Base-by-base conservation (phyloP, 164 flowering plant species). In the Macadamia tetraphylla region DNA sequence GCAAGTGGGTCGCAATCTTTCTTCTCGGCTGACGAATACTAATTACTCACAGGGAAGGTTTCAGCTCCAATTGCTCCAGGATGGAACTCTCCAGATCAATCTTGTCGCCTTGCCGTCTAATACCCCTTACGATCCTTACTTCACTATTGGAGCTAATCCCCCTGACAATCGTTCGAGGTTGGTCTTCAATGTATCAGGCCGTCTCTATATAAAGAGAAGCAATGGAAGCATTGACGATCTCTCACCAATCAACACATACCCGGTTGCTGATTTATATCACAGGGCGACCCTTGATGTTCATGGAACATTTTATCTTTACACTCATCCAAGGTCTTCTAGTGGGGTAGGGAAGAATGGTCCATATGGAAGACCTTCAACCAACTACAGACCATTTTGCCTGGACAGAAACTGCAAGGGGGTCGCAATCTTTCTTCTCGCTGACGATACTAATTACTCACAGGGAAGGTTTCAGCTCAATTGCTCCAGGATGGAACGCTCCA, bases 21-120 rank as follows among this genome's bases (percentile, higher is more conserved):
- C 58, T 17, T 56, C 58, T 56, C 58, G 58, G 29, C 29, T 17
- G 6, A 56, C 29, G 29, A 29, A 56, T 23, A 18, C 23, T 29
- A 56, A 56, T 15, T 51, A 51, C 55, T 6, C 55, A 14, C 9
- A 10, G 55, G 55, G 55, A 10, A 10, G 55, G 55, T 51, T 51
- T 14, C 55, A 51, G 18, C 46, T 78, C 29, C 60, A 51, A 1
- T 0, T 72, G 30, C 64, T 29, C 3, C 1, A 8, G 9, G 71
- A 78, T 32, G 81, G 81, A 14, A 75, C 70, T 52, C 65, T 75
- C 44, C 78, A 75, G 23, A 64, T 67, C 11, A 32, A 60, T 51
- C 29, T 61, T 6, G 8, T 31, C 32, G 15, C 15, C 17, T 51
- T 51, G 12, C 55, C 10, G 17, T 9, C 55, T 9, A 0, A 51